Base-by-base conservation (phyloP, 2,329 filamentous ascomycete genomes). In the Botrytis sinoallii region DNA sequence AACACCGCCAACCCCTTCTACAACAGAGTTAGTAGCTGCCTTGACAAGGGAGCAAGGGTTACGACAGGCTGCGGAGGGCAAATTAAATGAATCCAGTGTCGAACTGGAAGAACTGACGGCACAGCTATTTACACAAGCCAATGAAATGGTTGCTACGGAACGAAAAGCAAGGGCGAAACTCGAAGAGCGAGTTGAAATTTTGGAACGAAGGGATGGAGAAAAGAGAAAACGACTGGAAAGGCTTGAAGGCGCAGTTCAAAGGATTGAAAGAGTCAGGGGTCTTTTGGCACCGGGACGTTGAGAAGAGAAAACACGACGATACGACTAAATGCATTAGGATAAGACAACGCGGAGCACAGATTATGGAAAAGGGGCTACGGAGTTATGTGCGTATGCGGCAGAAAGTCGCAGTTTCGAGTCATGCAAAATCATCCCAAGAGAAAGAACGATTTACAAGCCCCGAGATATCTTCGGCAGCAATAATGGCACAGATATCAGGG, bases 131-230 rank as follows among this genome's bases (percentile, higher is more conserved):
- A 90, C 93, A 83, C 91, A 95, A 84, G 93, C 93, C 70, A 96
- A 96, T 81, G 90, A 94, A 83, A 96, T 96, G 93, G 93, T 96
- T 32, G 92, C 93, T 3, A 85, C 87, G 29, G 93, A 96, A 85
- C 85, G 93, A 61, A 87, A 89, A 73, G 91, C 91, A 48, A 85
- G 92, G 74, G 92, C 91, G 9, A 88, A 87, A 79, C 85, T 96
- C 38, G 92, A 94, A 83, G 89, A 92, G 81, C 84, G 92, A 57
- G 87, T 96, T 12, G 87, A 85, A 74, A 85, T 90, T 78, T 83
- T 96, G 35, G 92, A 95, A 83, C 84, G 86, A 78, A 85, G 92
- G 75, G 93, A 95, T 74, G 83, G 81, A 66, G 92, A 94, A 77
- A 93, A 94, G 85, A 85, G 87, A 78, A 86, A 85, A 73, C 84